A percentile compares a stretch with the other conserved stretches of the same genome.
These are phyloP conservation scores for Blumeria graminis DNA, from an alignment of 2,329 filamentous ascomycete genomes.

Conservation along the genomic window DNA sequence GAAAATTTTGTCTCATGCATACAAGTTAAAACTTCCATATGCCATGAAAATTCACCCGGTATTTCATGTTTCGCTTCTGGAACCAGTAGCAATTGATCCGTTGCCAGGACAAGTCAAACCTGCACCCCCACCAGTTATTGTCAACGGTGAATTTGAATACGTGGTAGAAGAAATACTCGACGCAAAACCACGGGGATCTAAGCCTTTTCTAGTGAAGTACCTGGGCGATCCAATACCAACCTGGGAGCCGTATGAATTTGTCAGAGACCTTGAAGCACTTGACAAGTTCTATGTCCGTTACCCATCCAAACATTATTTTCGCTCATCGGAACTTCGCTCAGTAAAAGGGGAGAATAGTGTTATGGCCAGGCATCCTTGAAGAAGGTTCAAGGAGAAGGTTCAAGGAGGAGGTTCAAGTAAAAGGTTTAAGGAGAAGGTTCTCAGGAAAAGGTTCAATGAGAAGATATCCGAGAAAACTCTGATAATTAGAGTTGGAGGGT, in stretches of 20 bases:
- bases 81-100: neutral
- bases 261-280: neutral
- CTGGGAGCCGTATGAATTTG: neutral
- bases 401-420: too few relatives aligned
- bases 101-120: neutral
- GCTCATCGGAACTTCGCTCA: neutral
- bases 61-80: slow-evolving; percentile 3
- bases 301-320: neutral
- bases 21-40: slow-evolving; percentile 1
- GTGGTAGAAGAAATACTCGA: neutral
- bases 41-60: slow-evolving; percentile 2
- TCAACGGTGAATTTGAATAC: neutral
- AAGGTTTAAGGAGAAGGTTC: too few relatives aligned
- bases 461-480: too few relatives aligned
- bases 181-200: neutral
- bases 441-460: too few relatives aligned
- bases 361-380: neutral
- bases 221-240: neutral
- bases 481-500: too few relatives aligned
- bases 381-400: too few relatives aligned
- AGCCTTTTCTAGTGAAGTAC: neutral
- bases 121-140: neutral
- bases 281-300: neutral
- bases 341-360: neutral
- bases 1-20: neutral